phyloP scores from a whole-genome alignment of 2,329 filamentous ascomycete species.

The Exophiala oligosperma region DNA sequence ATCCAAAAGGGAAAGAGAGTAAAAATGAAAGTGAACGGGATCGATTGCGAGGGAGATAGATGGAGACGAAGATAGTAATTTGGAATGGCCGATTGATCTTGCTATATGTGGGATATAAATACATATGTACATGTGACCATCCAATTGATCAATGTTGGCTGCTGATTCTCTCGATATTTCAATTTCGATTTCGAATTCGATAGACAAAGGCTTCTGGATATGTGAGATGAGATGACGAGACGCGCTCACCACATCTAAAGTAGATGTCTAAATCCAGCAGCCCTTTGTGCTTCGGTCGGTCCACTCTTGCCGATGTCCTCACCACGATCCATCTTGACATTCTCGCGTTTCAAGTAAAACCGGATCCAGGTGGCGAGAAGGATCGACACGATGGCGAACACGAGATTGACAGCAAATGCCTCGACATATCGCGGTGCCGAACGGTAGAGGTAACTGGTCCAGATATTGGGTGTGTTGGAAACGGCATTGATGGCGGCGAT shows the following conservation, averaged over 20 bases:
- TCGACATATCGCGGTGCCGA: constrained; percentile 29
- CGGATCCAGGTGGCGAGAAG: constrained; percentile 24
- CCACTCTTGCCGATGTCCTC: constrained; percentile 27
- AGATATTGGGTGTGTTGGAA: constrained; percentile 51
- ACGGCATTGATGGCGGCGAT: constrained; percentile 75
- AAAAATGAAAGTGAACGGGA: too few species aligned
- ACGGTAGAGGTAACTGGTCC: constrained; percentile 31
- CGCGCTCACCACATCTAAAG: constrained; percentile 1
- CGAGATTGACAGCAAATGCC: constrained; percentile 30
- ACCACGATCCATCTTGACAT: constrained; percentile 28
- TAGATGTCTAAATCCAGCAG: constrained; percentile 28
- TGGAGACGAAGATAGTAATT: too few species aligned
- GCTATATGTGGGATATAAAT: too few species aligned
- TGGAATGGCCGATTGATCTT: too few species aligned
- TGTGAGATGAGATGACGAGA: too few species aligned
- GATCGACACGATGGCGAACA: constrained; percentile 25
- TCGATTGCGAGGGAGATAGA: too few species aligned
- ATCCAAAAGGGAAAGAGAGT: too few species aligned
- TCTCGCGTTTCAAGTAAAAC: constrained; percentile 28
- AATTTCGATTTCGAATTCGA: too few species aligned
- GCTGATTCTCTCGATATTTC: too few species aligned
- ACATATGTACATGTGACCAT: too few species aligned
- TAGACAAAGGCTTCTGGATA: too few species aligned
- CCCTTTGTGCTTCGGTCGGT: constrained; percentile 26
- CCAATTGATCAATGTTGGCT: too few species aligned